Evolutionary conservation across 257 asterid species (phyloP), one percentile per base, ranked within the genome.

Genomic region (Nicotiana tomentosiformis): DNA sequence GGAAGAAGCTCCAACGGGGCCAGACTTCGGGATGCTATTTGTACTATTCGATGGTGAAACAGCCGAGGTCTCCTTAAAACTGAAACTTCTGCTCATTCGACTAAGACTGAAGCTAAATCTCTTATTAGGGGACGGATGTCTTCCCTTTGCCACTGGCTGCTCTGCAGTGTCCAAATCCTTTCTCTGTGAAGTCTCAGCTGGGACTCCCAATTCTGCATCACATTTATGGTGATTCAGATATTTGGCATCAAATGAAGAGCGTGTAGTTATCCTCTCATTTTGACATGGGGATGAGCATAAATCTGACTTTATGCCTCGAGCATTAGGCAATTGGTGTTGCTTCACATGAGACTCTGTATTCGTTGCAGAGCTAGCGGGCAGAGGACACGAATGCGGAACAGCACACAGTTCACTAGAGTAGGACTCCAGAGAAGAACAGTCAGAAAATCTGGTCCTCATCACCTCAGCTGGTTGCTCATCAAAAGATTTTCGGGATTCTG

Each of bases 21-120:
- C 95, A 14, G 96, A 91, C 79, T 82, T 90, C 15, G 86, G 89
- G 62, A 86, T 64, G 76, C 83, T 57, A 83, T 84, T 82, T 29
- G 86, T 65, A 66, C 95, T 86, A 84, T 83, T 89, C 80, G 68
- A 20, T 53, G 91, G 90, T 61, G 97, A 86, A 87, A 60, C 88
- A 37, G 85, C 83, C 16, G 97, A 90, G 66, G 84, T 84, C 46
- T 96, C 99, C 94, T 93, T 96, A 82, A 93, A 93, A 88, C 97
- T 94, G 87, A 88, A 86, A 89, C 94, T 96, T 87, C 97, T 93
- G 90, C 94, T 90, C 91, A 93, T 87, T 88, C 83, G 90, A 83
- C 98, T 90, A 30, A 92, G 81, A 88, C 84, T 90, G 84, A 96
- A 91, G 90, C 95, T 94, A 84, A 94, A 93, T 57, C 98, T 88